These are phyloP conservation scores for Pythium dissimile DNA, from an alignment of 352 stramenopile species.

Conservation along the genomic window DNA sequence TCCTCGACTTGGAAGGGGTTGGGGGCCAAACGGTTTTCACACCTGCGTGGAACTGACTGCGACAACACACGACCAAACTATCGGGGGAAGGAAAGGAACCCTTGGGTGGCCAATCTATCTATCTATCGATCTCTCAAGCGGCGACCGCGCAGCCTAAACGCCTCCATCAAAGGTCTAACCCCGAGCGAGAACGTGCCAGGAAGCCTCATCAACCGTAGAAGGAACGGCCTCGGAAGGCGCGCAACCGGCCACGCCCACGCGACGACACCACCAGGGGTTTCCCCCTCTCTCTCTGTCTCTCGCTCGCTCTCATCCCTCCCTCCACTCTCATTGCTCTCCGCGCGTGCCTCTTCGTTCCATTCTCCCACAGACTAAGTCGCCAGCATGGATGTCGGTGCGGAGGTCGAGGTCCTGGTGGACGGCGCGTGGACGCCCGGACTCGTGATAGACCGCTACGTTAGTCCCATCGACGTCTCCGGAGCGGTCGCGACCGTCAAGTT, in stretches of 20 bases:
- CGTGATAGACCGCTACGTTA: conserved; percentile 65
- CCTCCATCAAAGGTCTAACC: neutral
- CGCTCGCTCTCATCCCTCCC: neutral
- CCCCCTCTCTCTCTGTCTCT: neutral
- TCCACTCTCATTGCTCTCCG: too few relatives aligned
- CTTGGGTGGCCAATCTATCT: too few relatives aligned
- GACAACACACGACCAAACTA: too few relatives aligned
- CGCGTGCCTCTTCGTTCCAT: conserved; percentile 1
- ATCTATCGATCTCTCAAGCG: too few relatives aligned
- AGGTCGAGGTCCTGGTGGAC: conserved; percentile 58
- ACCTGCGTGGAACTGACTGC: conserved; percentile 1
- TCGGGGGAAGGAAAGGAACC: too few relatives aligned
- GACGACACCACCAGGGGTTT: neutral
- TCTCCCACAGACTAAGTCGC: neutral
- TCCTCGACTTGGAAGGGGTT: conserved; percentile 6
- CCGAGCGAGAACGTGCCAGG: conserved; percentile 2
- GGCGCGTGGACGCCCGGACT: conserved; percentile 45
- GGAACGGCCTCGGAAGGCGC: neutral
- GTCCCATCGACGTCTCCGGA: conserved; percentile 42
- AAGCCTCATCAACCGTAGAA: neutral
- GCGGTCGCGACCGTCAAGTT: conserved; percentile 65
- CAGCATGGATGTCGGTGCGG: conserved; percentile 56
- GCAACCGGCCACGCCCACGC: conserved; percentile 9
- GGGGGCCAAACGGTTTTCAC: conserved; percentile 1
- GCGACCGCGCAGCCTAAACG: neutral